These are phyloP conservation scores for Globisporangium iwayamae DNA, from an alignment of 352 stramenopile species.

Conservation along the genomic window DNA sequence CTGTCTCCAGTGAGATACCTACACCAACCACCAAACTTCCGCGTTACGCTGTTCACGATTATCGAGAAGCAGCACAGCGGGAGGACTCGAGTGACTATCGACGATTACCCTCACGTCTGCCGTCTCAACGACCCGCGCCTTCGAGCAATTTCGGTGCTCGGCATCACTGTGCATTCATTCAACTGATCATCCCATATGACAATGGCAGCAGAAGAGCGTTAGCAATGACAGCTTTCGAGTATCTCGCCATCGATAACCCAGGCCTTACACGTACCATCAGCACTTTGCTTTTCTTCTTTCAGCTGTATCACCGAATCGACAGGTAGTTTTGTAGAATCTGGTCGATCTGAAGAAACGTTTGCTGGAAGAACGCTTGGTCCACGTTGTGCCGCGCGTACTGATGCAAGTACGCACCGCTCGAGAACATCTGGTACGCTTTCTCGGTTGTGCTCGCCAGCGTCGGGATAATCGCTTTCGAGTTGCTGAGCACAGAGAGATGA, in stretches of 20 bases:
- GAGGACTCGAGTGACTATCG: constrained; percentile 1
- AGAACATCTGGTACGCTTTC: constrained; percentile 69
- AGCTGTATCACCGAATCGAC: constrained; percentile 13
- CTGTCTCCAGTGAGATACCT: constrained; percentile 18
- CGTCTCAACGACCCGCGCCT: constrained; percentile 31
- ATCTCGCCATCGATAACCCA: background rate
- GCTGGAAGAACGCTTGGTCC: constrained; percentile 58
- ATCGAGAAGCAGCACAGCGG: constrained; percentile 1
- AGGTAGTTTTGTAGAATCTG: constrained; percentile 70
- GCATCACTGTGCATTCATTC: constrained; percentile 18
- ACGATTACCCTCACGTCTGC: constrained; percentile 20
- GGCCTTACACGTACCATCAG: background rate
- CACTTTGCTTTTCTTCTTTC: background rate
- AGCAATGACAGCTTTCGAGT: background rate
- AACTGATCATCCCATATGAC: background rate
- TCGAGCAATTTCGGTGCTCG: constrained; percentile 13
- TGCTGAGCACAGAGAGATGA: constrained; percentile 25
- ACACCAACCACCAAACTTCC: constrained; percentile 22
- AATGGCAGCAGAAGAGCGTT: background rate
- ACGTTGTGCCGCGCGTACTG: constrained; percentile 58
- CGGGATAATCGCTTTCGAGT: constrained; percentile 58
- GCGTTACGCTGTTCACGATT: constrained; percentile 27
- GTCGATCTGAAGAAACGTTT: constrained; percentile 63
- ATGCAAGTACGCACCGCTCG: constrained; percentile 55
- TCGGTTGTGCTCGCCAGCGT: constrained; percentile 46